Base-by-base conservation (phyloP, 768 basidiomycete genomes). In the Gymnopilus junonius region DNA sequence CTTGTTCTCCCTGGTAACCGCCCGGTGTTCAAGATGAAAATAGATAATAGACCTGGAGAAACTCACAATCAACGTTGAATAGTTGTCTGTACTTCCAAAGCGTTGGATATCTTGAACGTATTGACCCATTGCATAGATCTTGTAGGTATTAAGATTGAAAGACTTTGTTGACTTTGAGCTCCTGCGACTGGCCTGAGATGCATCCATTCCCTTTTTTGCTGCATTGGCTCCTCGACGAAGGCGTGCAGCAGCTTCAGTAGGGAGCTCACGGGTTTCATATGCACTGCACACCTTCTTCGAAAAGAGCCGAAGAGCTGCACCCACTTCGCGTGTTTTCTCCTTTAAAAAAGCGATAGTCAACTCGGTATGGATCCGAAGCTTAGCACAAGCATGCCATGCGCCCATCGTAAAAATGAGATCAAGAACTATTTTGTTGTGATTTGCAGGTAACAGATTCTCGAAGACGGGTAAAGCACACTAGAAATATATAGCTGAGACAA, bases 21-120 rank as follows among this genome's bases (percentile, higher is more conserved):
- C 4, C 10, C n/a, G n/a, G 1, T n/a, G 17, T 31, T 17, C 23
- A 20, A 35, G 7, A n/a, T 29, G 11, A 37, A 40, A 54, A 27
- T 25, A 56, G n/a, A 34, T 29, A 31, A 58, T 21, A 42, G 31
- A 32, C 23, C 35, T 40, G n/a, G n/a, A 40, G 17, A 10, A 40
- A 37, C 69, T 55, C 54, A 82, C 80, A 8, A 70, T 45, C 25
- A 79, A 74, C 1, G 77, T 81, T 0, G 76, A 75, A 58, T 76
- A 81, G 1, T 68, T 70, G 46, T 83, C 78, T 2, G 75, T 75
- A 0, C 76, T 77, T 0, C 82, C 77, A 40, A 69, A 74, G 0
- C 2, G 0, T 0, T 27, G 20, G 8, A 82, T 79, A 0, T 55
- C 45, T 0, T 43, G 21, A 0, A 70, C 59, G 43, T 79, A 77